Conservation (phyloP, 768 basidiomycete genomes). For the Hydnomerulius pinastri region DNA sequence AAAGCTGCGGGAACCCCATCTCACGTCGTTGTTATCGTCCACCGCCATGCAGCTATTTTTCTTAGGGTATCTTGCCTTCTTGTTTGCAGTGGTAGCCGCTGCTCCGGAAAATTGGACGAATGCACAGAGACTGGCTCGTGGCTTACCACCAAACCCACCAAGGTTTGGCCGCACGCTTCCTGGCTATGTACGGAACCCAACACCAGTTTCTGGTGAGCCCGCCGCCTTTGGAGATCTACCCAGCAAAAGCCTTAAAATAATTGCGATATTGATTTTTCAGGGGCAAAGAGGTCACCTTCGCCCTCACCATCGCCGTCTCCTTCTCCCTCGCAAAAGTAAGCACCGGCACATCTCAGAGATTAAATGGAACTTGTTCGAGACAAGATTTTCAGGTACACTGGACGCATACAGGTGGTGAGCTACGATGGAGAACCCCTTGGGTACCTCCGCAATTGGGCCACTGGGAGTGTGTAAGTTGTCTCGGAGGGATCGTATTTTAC, state of each 20-base stretch:
- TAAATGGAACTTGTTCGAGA: background rate
- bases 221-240: background rate
- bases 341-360: background rate
- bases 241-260: background rate
- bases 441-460: conserved; percentile 35
- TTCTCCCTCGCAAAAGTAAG: conserved; percentile 30
- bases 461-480: conserved; percentile 25
- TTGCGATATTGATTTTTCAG: background rate
- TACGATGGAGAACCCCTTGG: conserved; percentile 33
- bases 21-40: background rate
- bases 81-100: conserved; percentile 18
- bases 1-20: background rate
- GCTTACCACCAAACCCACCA: conserved; percentile 41
- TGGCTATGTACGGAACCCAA: conserved; percentile 26
- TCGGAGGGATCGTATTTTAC: background rate
- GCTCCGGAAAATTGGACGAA: conserved; percentile 38
- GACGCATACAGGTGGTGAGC: conserved; percentile 40
- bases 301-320: background rate
- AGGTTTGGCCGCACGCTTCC: conserved; percentile 35
- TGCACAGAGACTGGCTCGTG: conserved; percentile 46
- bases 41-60: conserved; percentile 6
- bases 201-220: conserved; percentile 19
- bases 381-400: conserved; percentile 25
- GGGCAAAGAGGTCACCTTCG: background rate
- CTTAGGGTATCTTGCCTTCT: conserved; percentile 22